Evolutionary conservation across 2,329 filamentous ascomycete species (phyloP).

Genomic region (Aspergillus unguis): DNA sequence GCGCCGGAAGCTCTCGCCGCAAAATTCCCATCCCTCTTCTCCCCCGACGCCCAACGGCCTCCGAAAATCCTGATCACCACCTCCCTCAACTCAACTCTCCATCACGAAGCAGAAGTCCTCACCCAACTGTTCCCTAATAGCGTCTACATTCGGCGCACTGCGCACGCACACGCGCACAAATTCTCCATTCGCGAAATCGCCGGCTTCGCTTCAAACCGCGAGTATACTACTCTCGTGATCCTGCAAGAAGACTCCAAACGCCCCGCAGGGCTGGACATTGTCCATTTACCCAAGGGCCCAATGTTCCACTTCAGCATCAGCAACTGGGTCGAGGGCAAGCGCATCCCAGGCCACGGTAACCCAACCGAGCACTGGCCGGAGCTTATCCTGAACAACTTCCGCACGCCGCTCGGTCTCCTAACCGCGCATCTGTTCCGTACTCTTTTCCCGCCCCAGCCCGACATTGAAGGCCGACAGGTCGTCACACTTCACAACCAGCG

Average conservation of each 20-base stretch:
- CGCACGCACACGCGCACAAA: constrained; percentile 80
- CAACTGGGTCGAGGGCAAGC: constrained; percentile 86
- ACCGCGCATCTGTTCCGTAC: constrained; percentile 80
- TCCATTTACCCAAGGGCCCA: constrained; percentile 78
- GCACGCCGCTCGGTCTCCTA: constrained; percentile 83
- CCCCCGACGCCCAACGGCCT: constrained; percentile 49
- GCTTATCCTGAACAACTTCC: constrained; percentile 89
- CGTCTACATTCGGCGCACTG: constrained; percentile 78
- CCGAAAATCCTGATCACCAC: constrained; percentile 94
- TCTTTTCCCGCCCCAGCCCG: constrained; percentile 75
- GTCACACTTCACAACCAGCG: constrained; percentile 92
- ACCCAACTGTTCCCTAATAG: constrained; percentile 77
- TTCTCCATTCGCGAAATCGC: constrained; percentile 90
- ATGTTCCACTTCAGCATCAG: constrained; percentile 90
- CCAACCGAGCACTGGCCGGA: constrained; percentile 88
- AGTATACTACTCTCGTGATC: constrained; percentile 80
- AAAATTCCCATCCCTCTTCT: constrained; percentile 60
- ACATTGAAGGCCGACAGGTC: constrained; percentile 82
- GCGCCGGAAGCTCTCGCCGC: constrained; percentile 59
- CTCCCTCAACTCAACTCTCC: constrained; percentile 80
- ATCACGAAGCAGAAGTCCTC: constrained; percentile 75
- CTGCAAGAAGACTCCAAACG: constrained; percentile 87
- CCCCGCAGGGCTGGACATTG: constrained; percentile 75
- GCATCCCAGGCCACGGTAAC: constrained; percentile 84
- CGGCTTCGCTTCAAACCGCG: constrained; percentile 74